Evolutionary conservation across 2,329 filamentous ascomycete genomes (phyloP).

Genomic region (Aspergillus aculeatinus): DNA sequence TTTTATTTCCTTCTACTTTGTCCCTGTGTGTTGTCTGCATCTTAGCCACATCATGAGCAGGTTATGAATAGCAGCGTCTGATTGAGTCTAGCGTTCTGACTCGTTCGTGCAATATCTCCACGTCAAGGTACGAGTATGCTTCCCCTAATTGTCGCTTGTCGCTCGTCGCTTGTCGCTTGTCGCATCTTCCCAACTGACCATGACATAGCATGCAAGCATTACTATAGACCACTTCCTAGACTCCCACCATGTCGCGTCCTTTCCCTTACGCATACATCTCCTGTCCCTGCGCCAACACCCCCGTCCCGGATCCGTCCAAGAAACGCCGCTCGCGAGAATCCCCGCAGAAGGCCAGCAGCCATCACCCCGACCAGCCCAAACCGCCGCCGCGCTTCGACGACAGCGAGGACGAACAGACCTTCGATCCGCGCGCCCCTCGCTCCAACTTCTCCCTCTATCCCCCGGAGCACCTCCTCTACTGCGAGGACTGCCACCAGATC

Average conservation of each 20-base stretch:
- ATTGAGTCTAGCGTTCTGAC: not conserved
- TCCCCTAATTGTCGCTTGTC: not conserved
- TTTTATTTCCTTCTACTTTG: not conserved
- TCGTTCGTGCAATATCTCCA: not conserved
- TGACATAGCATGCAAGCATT: not conserved
- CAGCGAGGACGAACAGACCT: conserved; percentile 73
- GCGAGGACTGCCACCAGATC: conserved; percentile 95
- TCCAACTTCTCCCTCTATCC: conserved; percentile 92
- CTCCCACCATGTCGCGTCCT: conserved; percentile 49
- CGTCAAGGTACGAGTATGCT: not conserved
- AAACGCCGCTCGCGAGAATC: conserved; percentile 39
- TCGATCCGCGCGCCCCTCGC: conserved; percentile 80
- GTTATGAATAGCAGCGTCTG: not conserved
- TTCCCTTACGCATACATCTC: conserved; percentile 66
- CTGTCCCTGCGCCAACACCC: conserved; percentile 60
- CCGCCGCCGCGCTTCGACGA: conserved; percentile 39
- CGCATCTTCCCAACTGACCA: not conserved
- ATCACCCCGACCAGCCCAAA: conserved; percentile 23
- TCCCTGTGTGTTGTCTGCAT: not conserved
- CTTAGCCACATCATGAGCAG: not conserved
- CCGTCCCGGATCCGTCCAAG: conserved; percentile 41
- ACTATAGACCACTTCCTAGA: not conserved
- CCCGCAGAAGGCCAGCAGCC: conserved; percentile 29
- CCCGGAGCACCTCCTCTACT: conserved; percentile 90
- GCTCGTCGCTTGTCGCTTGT: not conserved